Evolutionary conservation across 2,329 filamentous ascomycete genomes (phyloP), one percentile per base, ranked within the genome.

Genomic region (Sclerotinia borealis): DNA sequence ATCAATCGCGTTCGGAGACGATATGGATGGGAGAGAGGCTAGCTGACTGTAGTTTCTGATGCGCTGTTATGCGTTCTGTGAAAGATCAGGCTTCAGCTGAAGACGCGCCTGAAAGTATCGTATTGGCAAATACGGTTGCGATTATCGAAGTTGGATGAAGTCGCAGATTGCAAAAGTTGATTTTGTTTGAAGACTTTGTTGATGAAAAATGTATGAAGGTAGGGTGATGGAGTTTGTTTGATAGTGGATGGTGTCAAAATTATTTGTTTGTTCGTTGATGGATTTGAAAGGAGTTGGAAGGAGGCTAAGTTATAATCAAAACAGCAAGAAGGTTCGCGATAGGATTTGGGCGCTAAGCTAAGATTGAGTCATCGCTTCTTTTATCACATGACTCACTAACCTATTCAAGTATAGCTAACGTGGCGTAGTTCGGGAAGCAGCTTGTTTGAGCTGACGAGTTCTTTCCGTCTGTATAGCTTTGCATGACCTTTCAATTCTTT

Each of bases 31-130:
- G 64, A 56, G 52, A 61, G 66, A 69, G 67, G 67, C 68, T 70
- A 64, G 72, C 68, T 71, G 66, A 72, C 69, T 72, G 56, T 69
- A 29, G 62, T 48, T 61, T 36, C 54, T 69, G 70, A 68, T 69
- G 66, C 56, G 66, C 55, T 65, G 64, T 66, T 56, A 66, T 64
- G 68, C 68, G 68, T 45, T 64, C 59, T 65, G 58, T 66, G 54
- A 62, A 60, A 62, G 62, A 66, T 68, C 66, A 72, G 69, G 70
- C 66, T 62, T 47, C 43, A 47, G 61, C 36, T 55, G 50, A 56
- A 39, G 45, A 63, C 54, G 61, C 61, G 61, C 45, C 45, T 45
- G 59, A 36, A 27, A 27, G 41, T 63, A 37, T 37, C 39, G 29
- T 48, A 49, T n/a, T 68, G 70, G 71, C 64, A 70, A 65, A 55